Base-by-base conservation (phyloP, 306 rosid species). In the Argentina anserina region DNA sequence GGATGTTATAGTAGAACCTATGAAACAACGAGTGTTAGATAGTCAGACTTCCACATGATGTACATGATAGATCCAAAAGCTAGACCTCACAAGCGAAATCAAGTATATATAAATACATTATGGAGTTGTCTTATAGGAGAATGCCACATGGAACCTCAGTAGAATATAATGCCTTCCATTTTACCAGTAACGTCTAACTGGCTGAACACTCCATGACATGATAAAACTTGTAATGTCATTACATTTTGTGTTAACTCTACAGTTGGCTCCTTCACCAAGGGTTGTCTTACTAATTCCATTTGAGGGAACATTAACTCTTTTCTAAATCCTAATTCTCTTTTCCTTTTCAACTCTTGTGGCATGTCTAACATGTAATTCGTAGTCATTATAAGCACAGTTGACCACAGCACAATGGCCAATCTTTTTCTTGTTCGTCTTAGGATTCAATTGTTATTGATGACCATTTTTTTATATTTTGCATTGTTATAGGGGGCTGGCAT, bases 401-500 rank as follows among this genome's bases (percentile, higher is more conserved):
- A 53, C 55, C 23, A 49, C 25, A 6, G 23, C 20, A 49, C 11
- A 7, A 37, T 37, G 8, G 41, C 6, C 7, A 37, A 5, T 37
- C 41, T 37, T 37, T 40, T 11, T 3, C 40, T 50, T 50, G 11
- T 13, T 69, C 12, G 20, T 4, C 61, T 26, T 29, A 43, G 11
- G n/a, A 61, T n/a, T 39, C 10, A 26, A 39, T 59, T 61, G 20
- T 18, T 41, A 58, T 58, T 67, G 65, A 60, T 59, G 1, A 49
- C 60, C 7, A 29, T 40, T 75, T 33, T 33, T 28, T 15, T 9
- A 21, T 41, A 3, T 77, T 73, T 26, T 59, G 42, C 64, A 62
- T 64, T 81, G 43, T 75, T 71, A 76, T 76, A 94, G 98, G 96
- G 93, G 79, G 98, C 98, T 71, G 96, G 98, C 75, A 78, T 78